Evolutionary conservation across 75 land plant genomes (phyloP), one percentile per base, ranked within the genome.

Genomic region (Pinus albicaulis): DNA sequence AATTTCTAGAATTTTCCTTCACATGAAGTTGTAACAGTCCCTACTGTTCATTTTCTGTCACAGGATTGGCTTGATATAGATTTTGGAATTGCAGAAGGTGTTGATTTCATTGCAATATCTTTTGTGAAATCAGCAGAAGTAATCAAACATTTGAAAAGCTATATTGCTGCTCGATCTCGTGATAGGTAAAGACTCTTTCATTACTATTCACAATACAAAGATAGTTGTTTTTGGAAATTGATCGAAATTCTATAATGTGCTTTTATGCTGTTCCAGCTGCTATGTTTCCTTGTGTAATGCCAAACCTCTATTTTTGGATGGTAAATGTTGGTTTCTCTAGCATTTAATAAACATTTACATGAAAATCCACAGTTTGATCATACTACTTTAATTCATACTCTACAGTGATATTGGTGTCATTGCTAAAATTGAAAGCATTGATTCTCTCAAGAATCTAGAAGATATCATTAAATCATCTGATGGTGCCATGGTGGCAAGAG

Each of bases 401-500:
- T 72, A 57, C 80, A 89, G 91, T 55, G 66, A 62, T n/a, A 82
- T 87, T 65, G 81, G 89, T 60, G 86, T 89, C 14, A 79, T 89
- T 72, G 91, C 91, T n/a, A 89, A 89, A 71, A 89, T 89, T 73
- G 91, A 89, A 71, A 84, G 82, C 71, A 38, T 83, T 25, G 91
- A 87, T 36, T 89, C 91, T 38, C 75, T 90, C 41, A 78, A 77
- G 55, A 80, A 88, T 73, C 71, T 90, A 38, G 81, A 88, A 56
- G 89, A 90, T 41, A 92, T 90, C 7, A 82, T 90, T 52, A 76
- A 44, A 22, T 85, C 90, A n/a, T 90, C 95, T 13, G 93, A 92
- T 86, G 95, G 95, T 56, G 88, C 86, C 59, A 89, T 93, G 94
- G 90, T 93, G 3, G 96, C 91, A 12, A 75, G 96, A 73, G 94